phyloP scores from a whole-genome alignment of 495 filamentous ascomycete species.

The Neurospora cerealis region DNA sequence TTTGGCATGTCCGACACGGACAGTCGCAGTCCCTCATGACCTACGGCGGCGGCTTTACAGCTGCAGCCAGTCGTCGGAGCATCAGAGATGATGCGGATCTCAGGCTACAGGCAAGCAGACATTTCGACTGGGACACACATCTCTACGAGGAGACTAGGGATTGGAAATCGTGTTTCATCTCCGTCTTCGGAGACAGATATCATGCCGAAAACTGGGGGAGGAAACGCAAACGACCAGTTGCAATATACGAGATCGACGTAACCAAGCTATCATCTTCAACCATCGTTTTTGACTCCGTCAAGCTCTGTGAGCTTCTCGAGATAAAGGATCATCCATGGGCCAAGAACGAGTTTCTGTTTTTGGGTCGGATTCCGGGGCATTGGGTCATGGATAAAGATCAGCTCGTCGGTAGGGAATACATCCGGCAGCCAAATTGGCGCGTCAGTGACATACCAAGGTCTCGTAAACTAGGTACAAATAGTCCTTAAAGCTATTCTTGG shows the following conservation, averaged over 20 bases:
- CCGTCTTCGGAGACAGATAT: not conserved
- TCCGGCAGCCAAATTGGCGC: not conserved
- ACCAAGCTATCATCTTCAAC: not conserved
- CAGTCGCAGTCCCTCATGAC: not conserved
- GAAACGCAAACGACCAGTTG: too few relatives aligned
- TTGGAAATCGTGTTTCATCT: not conserved
- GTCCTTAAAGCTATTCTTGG: rapidly evolving
- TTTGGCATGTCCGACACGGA: not conserved
- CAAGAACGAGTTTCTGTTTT: not conserved
- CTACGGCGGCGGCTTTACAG: not conserved
- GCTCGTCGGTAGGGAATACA: not conserved
- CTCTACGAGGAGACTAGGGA: not conserved
- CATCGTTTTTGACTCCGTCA: not conserved
- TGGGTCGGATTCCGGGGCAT: not conserved
- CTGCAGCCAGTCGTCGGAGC: not conserved
- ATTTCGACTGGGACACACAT: not conserved
- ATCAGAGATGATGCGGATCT: not conserved
- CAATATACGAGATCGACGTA: not conserved
- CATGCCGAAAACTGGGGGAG: not conserved
- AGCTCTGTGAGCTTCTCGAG: not conserved
- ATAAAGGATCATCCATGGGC: not conserved
- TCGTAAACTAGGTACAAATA: not conserved
- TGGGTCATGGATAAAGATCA: not conserved
- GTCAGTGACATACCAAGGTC: not conserved
- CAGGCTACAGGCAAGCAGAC: not conserved